Percentiles rank a stretch among this genome's conserved stretches.
phyloP scores from a whole-genome alignment of 2,329 filamentous ascomycete genomes.

The Cadophora sp. region DNA sequence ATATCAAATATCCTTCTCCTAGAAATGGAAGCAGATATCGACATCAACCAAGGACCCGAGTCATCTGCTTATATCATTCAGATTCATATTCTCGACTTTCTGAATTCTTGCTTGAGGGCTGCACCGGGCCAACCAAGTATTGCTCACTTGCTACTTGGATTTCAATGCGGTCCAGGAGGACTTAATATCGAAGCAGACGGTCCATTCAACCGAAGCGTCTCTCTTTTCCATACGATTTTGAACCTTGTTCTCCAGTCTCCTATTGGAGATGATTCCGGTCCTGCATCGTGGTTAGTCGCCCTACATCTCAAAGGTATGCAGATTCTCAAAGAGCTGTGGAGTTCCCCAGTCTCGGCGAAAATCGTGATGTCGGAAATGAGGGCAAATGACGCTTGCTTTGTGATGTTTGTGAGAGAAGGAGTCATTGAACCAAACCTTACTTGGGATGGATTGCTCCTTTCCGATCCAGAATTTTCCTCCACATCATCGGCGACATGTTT shows the following conservation, averaged over 20 bases:
- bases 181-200: constrained; percentile 73
- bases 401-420: constrained; percentile 73
- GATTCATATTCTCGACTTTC: constrained; percentile 82
- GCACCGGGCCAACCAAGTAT: constrained; percentile 82
- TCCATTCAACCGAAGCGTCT: constrained; percentile 73
- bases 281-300: constrained; percentile 72
- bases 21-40: constrained; percentile 72
- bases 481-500: constrained; percentile 47
- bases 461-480: constrained; percentile 70
- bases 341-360: constrained; percentile 76
- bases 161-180: constrained; percentile 75
- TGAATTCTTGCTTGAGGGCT: constrained; percentile 79
- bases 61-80: constrained; percentile 83
- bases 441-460: constrained; percentile 75
- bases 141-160: constrained; percentile 89
- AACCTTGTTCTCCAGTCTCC: constrained; percentile 74
- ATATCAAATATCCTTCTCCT: constrained; percentile 76
- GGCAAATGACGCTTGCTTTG: constrained; percentile 79
- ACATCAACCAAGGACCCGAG: constrained; percentile 73
- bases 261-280: constrained; percentile 57
- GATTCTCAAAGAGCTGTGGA: constrained; percentile 83
- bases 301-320: constrained; percentile 73
- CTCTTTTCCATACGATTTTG: constrained; percentile 84
- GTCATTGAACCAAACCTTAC: constrained; percentile 71
- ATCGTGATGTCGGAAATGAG: constrained; percentile 82